Percentiles rank a stretch among this genome's conserved stretches.
Evolutionary conservation across 2,329 filamentous ascomycete species (phyloP).

Genomic region (Claviceps sp.): DNA sequence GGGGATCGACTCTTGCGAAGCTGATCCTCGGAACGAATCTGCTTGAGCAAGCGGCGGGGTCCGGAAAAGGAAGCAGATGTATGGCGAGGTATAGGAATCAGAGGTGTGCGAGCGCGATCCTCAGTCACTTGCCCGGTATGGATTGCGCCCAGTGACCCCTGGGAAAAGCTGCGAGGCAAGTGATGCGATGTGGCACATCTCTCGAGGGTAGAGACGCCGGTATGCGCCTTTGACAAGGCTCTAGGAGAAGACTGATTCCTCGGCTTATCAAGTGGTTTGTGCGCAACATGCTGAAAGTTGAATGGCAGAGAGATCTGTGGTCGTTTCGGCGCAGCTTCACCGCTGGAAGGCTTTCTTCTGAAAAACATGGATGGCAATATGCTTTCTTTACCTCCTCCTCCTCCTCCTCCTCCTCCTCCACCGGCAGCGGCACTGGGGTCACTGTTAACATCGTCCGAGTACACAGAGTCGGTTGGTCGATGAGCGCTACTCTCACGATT

Average conservation of each 20-base stretch:
- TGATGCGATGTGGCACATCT: neutral
- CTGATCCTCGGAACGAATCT: constrained; percentile 36
- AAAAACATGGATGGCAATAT: constrained; percentile 38
- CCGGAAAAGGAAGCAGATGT: constrained; percentile 11
- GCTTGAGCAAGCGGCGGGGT: constrained; percentile 26
- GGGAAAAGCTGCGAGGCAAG: neutral
- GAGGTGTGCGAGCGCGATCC: constrained; percentile 6
- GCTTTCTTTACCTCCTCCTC: constrained; percentile 24
- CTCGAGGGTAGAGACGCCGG: neutral
- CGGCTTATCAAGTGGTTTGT: constrained; percentile 38
- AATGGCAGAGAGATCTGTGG: constrained; percentile 49
- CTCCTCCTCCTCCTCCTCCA: constrained; percentile 3
- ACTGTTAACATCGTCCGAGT: constrained; percentile 28
- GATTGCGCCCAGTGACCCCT: constrained; percentile 21
- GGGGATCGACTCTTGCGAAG: constrained; percentile 30
- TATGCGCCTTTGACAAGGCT: neutral
- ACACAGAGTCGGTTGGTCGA: constrained; percentile 34
- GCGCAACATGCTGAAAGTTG: constrained; percentile 53
- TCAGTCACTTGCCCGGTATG: neutral
- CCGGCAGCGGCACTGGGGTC: constrained; percentile 18
- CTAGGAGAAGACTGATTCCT: constrained; percentile 17
- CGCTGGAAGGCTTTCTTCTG: constrained; percentile 30
- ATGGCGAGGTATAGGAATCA: constrained; percentile 9
- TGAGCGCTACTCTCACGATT: constrained; percentile 39
- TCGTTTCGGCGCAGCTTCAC: constrained; percentile 24